A percentile compares a stretch with the other conserved stretches of the same genome.
Conservation (phyloP, 345 rosid genomes). For the Melastoma malabathricum region DNA sequence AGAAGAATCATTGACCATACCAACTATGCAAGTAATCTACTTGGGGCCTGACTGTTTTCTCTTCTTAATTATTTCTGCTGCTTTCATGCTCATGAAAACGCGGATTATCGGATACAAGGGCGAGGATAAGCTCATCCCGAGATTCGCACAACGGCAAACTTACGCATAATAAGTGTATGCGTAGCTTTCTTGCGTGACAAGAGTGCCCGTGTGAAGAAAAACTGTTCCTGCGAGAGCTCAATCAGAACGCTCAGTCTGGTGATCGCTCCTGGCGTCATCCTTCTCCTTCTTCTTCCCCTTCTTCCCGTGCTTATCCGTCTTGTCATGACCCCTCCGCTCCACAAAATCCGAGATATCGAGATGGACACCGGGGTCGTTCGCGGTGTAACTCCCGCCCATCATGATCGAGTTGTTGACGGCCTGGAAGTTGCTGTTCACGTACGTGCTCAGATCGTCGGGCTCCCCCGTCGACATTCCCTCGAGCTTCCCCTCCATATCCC, state of each 20-base stretch:
- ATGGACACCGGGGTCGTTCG: slow-evolving; percentile 89
- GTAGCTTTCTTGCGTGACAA: no score
- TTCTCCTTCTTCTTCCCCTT: slow-evolving; percentile 18
- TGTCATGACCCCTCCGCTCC: slow-evolving; percentile 10
- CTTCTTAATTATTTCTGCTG: no score
- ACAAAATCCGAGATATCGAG: slow-evolving; percentile 42
- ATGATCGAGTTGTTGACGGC: slow-evolving; percentile 84
- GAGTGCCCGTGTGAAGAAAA: no score
- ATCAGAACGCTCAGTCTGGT: slow-evolving; percentile 6
- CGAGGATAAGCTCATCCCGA: no score
- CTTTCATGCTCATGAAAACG: no score
- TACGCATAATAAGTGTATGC: no score
- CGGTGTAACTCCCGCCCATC: slow-evolving; percentile 47
- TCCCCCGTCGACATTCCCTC: slow-evolving; percentile 10
- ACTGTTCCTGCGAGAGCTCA: slow-evolving; percentile 7
- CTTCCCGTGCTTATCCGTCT: slow-evolving; percentile 14
- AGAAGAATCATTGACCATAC: no score
- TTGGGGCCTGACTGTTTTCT: no score
- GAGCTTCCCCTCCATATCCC: slow-evolving; percentile 36
- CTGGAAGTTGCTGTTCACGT: slow-evolving; percentile 84
- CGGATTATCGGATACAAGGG: no score
- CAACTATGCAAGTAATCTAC: no score
- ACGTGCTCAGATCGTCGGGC: slow-evolving; percentile 35
- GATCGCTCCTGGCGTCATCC: slow-evolving; percentile 11
- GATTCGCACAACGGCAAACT: no score